Evolutionary conservation across 2,329 filamentous ascomycete species (phyloP), one percentile per base, ranked within the genome.

Genomic region (Epichloe festucae): DNA sequence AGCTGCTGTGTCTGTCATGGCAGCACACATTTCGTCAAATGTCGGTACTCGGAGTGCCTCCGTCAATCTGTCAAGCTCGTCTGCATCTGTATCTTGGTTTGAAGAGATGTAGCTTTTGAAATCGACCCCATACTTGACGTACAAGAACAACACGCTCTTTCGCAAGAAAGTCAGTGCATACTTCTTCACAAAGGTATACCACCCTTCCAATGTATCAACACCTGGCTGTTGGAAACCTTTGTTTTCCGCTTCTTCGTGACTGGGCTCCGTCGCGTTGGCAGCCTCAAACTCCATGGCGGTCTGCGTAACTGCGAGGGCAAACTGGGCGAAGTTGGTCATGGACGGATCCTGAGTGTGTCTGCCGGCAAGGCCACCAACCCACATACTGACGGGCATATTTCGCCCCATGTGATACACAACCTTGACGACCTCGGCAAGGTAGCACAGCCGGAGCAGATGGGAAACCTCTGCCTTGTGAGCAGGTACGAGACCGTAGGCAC

Each of bases 131-230:
- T 87, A 89, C 59, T 88, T 85, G 54, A 94, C 84, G 64, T 97
- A 84, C 56, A 97, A 79, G 39, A 97, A 79, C 46, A 98, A 79
- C 44, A 82, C 77, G 7, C 78, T 77, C 70, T 98, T 98, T 54
- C 93, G 85, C 40, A 98, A 73, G 70, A 96, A 98, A 0, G 82
- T 76, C n/a, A 96, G 74, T 4, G 89, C 89, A 62, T 97, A 98
- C 60, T 85, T 89, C 55, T 83, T 81, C 23, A 88, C 76, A 58
- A 84, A 81, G 8, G 67, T 67, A 59, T 81, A 78, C 65, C 78
- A 78, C 35, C 72, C 73, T 50, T 73, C 71, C 36, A 81, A 61
- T 48, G 70, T 73, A 52, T 78, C 68, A 46, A 83, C 68, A 11
- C 72, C 74, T 7, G 74, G 71, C 59, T 82, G 78, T 49, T 75